Percentiles rank a stretch among this genome's conserved stretches.
Conservation (phyloP, 2,329 filamentous ascomycete species). For the Ascochyta fabae region DNA sequence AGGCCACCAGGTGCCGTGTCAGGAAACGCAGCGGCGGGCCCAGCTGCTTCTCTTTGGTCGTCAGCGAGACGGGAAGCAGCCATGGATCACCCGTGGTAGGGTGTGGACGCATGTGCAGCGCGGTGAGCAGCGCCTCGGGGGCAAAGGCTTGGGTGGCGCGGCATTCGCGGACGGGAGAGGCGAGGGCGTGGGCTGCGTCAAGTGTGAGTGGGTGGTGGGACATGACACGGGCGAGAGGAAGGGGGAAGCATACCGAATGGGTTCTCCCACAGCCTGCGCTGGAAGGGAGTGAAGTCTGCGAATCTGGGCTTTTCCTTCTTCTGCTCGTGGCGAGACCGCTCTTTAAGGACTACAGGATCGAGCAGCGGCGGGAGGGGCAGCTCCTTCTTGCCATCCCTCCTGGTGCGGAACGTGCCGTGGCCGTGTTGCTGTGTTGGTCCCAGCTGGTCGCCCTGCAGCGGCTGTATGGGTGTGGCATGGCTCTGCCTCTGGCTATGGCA, state of each 20-base stretch:
- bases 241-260: constrained; percentile 62
- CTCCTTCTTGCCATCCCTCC: constrained; percentile 40
- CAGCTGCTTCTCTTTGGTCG: constrained; percentile 29
- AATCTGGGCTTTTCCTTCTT: constrained; percentile 52
- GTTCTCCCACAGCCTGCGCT: constrained; percentile 66
- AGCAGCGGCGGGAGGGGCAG: constrained; percentile 59
- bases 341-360: constrained; percentile 51
- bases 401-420: constrained; percentile 40
- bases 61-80: constrained; percentile 59
- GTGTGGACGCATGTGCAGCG: constrained; percentile 64
- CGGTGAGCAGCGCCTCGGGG: constrained; percentile 68
- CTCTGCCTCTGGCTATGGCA: constrained; percentile 23
- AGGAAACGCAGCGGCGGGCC: constrained; percentile 37
- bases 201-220: constrained; percentile 9
- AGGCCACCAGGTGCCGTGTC: constrained; percentile 19
- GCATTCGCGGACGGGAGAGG: constrained; percentile 66
- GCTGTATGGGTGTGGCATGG: constrained; percentile 8
- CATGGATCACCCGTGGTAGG: constrained; percentile 61
- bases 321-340: constrained; percentile 46
- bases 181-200: constrained; percentile 65
- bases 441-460: constrained; percentile 30
- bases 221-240: not conserved
- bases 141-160: constrained; percentile 56
- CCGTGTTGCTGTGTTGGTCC: constrained; percentile 42
- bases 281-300: constrained; percentile 57